phyloP scores from a whole-genome alignment of 2,329 filamentous ascomycete species.

The Fusarium buharicum region DNA sequence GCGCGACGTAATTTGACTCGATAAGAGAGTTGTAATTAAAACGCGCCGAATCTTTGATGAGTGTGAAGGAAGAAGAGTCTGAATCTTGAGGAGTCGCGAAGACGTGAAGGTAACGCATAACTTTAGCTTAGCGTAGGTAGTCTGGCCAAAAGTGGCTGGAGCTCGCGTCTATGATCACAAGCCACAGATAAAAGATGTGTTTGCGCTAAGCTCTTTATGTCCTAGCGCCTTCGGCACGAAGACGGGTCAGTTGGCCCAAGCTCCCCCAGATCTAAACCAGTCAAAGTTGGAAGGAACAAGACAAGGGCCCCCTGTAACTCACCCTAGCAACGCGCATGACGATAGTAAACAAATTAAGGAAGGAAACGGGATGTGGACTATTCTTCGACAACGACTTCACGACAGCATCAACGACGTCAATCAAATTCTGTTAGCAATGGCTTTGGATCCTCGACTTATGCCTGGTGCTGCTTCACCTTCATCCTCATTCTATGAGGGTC shows the following conservation, averaged over 20 bases:
- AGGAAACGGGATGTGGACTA: slow-evolving; percentile 50
- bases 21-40: slow-evolving; percentile 3
- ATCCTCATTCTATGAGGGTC: slow-evolving; percentile 41
- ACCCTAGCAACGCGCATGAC: slow-evolving; percentile 51
- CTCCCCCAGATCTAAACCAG: slow-evolving; percentile 22
- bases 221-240: neutral
- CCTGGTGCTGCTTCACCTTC: slow-evolving; percentile 51
- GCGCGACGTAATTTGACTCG: neutral
- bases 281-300: slow-evolving; percentile 19
- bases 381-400: slow-evolving; percentile 55
- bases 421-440: slow-evolving; percentile 55
- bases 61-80: slow-evolving; percentile 24
- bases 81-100: slow-evolving; percentile 15
- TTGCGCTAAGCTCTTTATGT: neutral
- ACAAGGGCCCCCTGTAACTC: slow-evolving; percentile 40
- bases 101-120: neutral
- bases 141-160: slow-evolving; percentile 33
- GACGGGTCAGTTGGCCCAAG: slow-evolving; percentile 33
- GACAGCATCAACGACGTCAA: slow-evolving; percentile 54
- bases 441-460: slow-evolving; percentile 59
- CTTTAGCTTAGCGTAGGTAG: neutral
- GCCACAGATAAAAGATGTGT: neutral
- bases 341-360: slow-evolving; percentile 50
- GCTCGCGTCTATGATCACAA: slow-evolving; percentile 18
- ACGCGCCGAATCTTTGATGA: slow-evolving; percentile 10